Percentiles rank a stretch among this genome's conserved stretches.
Evolutionary conservation across 2,329 filamentous ascomycete species (phyloP).

Genomic region (Colletotrichum eleusines): DNA sequence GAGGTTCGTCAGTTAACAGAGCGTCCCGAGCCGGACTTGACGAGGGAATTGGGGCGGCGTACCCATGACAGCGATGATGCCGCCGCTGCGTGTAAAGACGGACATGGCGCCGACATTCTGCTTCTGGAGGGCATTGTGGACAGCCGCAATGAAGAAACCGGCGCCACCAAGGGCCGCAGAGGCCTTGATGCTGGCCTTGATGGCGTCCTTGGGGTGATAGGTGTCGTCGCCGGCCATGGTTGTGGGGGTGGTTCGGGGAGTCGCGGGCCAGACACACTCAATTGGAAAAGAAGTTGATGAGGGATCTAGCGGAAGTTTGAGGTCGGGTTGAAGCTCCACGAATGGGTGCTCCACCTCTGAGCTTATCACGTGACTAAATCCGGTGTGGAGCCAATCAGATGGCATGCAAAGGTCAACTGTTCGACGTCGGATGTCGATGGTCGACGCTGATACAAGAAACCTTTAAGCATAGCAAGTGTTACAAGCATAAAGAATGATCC

Average conservation of each 20-base stretch:
- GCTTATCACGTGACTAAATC: slow-evolving; percentile 13
- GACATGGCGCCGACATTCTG: slow-evolving; percentile 85
- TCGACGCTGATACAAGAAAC: too few species aligned
- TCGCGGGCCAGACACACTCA: slow-evolving; percentile 39
- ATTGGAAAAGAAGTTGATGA: slow-evolving; percentile 40
- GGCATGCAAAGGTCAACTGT: slow-evolving; percentile 39
- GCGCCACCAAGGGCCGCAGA: slow-evolving; percentile 73
- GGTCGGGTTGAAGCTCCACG: slow-evolving; percentile 42
- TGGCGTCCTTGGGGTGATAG: slow-evolving; percentile 81
- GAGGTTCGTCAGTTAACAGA: slow-evolving; percentile 8
- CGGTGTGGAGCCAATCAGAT: slow-evolving; percentile 36
- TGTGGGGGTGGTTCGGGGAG: slow-evolving; percentile 28
- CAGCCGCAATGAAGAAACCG: slow-evolving; percentile 79
- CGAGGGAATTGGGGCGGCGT: background rate
- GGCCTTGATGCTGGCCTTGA: slow-evolving; percentile 74
- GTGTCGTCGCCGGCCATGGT: slow-evolving; percentile 49
- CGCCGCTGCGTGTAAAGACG: slow-evolving; percentile 82
- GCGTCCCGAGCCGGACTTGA: background rate
- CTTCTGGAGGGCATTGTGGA: slow-evolving; percentile 89
- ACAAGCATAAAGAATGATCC: too few species aligned
- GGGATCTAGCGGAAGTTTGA: slow-evolving; percentile 43
- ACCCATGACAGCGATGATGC: slow-evolving; percentile 68
- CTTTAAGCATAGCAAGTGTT: background rate
- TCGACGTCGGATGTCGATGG: too few species aligned
- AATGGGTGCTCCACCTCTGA: slow-evolving; percentile 21